Base-by-base conservation (phyloP, 108 stramenopile species). In the Skeletonema grethae region DNA sequence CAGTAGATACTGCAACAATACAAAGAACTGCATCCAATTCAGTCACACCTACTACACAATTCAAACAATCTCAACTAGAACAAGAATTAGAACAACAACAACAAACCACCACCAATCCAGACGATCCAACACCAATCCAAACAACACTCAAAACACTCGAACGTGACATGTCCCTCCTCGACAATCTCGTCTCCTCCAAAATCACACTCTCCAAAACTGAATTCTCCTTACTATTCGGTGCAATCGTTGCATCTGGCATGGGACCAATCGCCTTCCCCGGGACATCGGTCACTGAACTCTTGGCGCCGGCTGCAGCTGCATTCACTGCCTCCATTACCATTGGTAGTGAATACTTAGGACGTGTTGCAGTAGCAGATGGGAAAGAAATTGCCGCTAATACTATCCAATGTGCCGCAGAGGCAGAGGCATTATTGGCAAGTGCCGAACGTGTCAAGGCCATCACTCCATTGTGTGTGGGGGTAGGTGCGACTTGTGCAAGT, bases 371-470 rank as follows among this genome's bases (percentile, higher is more conserved):
- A 8, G 93, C 96, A 0, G 90, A 93, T 53, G 92, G 92, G 10
- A 97, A 97, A 85, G 96, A 97, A 60, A 72, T 93, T 31, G 94
- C 94, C 9, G 94, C 96, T 7, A 81, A 85, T n/a, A 80, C 90
- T 0, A 84, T 97, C 29, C 89, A 89, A 75, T 91, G 93, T 77
- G 96, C 96, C 4, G 90, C 92, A 4, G 96, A 97, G 70, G 93
- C 92, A 3, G 96, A 97, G 77, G 88, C 84, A 16, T 66, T 94
- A 8, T 74, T 97, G 16, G 90, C 93, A n/a, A 53, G n/a, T 53
- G 50, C 50, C 1, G 50, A 97, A 76, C 85, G 96, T 7, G 82
- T 88, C 66, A 95, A 95, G 82, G 93, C 96, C 1, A 89, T 95
- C 48, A 86, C 89, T 0, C 96, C 96, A 12, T 38, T 97, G n/a